Evolutionary conservation across 202 grass and related monocot species (phyloP).

Genomic region (Eragrostis tef): DNA sequence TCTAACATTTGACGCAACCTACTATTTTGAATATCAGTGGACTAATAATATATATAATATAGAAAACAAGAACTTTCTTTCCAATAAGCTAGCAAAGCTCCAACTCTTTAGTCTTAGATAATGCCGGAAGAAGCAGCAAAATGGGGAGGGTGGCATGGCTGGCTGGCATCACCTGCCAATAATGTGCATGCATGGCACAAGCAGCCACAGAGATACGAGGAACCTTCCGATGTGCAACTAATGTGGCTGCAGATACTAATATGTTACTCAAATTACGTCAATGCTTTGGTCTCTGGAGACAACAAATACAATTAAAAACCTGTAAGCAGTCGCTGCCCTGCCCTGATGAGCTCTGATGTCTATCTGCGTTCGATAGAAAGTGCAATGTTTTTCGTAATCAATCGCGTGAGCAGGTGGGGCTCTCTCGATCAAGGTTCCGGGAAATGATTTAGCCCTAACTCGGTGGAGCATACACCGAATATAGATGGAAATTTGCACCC

Average conservation of each 20-base stretch:
- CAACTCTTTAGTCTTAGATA: not conserved
- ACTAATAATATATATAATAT: not conserved
- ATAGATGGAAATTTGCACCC: not conserved
- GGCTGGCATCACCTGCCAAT: not conserved
- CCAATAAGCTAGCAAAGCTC: not conserved
- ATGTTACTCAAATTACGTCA: constrained; percentile 3
- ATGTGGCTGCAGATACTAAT: not conserved
- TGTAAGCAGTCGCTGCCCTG: not conserved
- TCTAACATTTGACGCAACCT: no score
- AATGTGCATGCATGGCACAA: constrained; percentile 4
- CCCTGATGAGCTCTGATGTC: not conserved
- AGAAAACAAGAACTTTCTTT: not conserved
- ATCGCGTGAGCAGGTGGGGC: not conserved
- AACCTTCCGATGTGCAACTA: constrained; percentile 48
- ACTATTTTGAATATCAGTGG: no score
- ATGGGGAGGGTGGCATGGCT: not conserved
- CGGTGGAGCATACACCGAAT: not conserved
- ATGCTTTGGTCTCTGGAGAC: constrained; percentile 27
- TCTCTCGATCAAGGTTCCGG: not conserved
- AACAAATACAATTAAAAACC: not conserved
- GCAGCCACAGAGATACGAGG: constrained; percentile 7
- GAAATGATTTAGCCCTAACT: not conserved
- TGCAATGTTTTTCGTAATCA: not conserved
- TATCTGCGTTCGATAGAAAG: no score
- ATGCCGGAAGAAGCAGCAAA: not conserved